Evolutionary conservation across 2,329 filamentous ascomycete species (phyloP).

Genomic region (Botrytis paeoniae): DNA sequence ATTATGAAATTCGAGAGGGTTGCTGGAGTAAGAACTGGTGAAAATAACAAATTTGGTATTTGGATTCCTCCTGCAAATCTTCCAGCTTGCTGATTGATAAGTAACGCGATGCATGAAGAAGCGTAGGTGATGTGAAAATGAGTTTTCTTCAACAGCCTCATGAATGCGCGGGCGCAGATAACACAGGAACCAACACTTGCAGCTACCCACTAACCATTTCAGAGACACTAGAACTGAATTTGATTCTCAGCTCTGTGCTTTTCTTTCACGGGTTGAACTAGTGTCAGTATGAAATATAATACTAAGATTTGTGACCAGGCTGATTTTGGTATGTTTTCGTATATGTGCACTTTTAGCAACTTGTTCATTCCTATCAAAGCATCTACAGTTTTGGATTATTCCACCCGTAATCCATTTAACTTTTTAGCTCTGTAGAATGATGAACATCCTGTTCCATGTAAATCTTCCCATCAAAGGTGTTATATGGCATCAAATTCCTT

Average conservation of each 20-base stretch:
- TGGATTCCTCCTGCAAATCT: too few species aligned
- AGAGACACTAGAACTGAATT: not conserved
- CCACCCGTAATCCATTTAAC: not conserved
- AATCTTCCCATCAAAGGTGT: too few species aligned
- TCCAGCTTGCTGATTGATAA: too few species aligned
- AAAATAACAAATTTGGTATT: too few species aligned
- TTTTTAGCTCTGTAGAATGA: not conserved
- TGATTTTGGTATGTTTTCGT: not conserved
- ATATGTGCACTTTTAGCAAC: not conserved
- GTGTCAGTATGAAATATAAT: not conserved
- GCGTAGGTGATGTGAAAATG: not conserved
- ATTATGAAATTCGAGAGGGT: too few species aligned
- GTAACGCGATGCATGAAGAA: not conserved
- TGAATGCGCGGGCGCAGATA: not conserved
- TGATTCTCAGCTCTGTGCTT: not conserved
- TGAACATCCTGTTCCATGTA: too few species aligned
- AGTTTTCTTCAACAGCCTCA: not conserved
- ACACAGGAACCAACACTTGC: accelerated
- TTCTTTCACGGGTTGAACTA: not conserved
- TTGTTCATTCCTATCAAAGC: not conserved
- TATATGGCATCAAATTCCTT: not conserved
- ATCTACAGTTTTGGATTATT: not conserved
- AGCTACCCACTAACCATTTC: not conserved
- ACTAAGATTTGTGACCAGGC: not conserved
- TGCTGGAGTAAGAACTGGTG: too few species aligned